Percentiles rank a stretch among this genome's conserved stretches.
phyloP scores from a whole-genome alignment of 176 grass and related monocot species.

The Carex cristatella region DNA sequence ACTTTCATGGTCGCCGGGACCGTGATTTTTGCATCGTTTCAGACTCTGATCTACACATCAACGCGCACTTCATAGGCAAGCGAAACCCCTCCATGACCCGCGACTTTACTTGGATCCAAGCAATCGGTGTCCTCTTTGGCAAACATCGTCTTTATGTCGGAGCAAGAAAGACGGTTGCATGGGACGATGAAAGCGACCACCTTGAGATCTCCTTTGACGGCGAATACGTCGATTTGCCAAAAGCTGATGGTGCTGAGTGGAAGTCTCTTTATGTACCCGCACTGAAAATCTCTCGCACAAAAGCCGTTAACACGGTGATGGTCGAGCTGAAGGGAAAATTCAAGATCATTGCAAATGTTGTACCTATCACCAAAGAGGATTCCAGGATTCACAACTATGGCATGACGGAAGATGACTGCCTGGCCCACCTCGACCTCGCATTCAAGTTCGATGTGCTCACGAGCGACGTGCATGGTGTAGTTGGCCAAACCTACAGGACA shows the following conservation, averaged over 20 bases:
- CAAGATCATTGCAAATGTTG: constrained; percentile 8
- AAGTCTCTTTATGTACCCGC: constrained; percentile 1
- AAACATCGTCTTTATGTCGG: constrained; percentile 22
- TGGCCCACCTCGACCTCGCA: constrained; percentile 13
- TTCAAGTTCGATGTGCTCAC: constrained; percentile 22
- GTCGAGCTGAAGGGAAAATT: constrained; percentile 11
- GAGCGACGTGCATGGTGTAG: constrained; percentile 5
- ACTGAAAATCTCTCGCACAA: constrained; percentile 2
- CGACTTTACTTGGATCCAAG: constrained; percentile 22
- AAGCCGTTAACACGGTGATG: not conserved
- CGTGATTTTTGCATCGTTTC: constrained; percentile 9
- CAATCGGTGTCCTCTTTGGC: constrained; percentile 18
- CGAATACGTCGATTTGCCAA: not conserved
- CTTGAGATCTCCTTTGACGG: constrained; percentile 5
- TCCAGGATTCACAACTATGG: constrained; percentile 9
- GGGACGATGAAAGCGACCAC: constrained; percentile 14
- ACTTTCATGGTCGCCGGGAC: not conserved
- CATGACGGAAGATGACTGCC: not conserved
- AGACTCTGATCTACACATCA: constrained; percentile 11
- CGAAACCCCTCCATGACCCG: constrained; percentile 10
- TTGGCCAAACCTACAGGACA: constrained; percentile 21
- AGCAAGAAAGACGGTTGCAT: constrained; percentile 5
- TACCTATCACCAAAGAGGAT: constrained; percentile 24
- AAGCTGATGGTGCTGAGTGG: not conserved
- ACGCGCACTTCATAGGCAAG: constrained; percentile 17